Evolutionary conservation across 129 eudicot species (phyloP), one percentile per base, ranked within the genome.

Genomic region (Ambrosia artemisiifolia): DNA sequence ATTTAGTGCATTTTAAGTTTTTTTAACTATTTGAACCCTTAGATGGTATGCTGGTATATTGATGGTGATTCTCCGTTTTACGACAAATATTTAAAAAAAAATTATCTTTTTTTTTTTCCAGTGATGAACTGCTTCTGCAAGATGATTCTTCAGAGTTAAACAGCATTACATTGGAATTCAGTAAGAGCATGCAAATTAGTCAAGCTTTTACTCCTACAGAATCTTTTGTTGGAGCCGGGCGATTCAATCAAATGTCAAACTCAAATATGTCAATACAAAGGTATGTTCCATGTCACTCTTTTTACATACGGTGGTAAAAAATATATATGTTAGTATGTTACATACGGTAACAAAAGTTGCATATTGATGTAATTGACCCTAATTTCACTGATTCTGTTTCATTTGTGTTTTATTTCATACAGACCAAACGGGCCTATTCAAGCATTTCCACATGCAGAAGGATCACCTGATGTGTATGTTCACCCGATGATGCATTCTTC

Each of bases 51-150:
- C 55, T 20, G 13, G 1, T 24, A 24, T 24, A 1, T 24, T 24
- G 28, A 24, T 1, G 28, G 1, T 24, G 28, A 51, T 16, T 51
- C 13, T 2, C 57, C 8, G 57, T 51, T 10, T 16, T 24, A 51
- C 11, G 1, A 51, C 9, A 51, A 5, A 51, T 51, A 9, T 51
- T 24, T 1, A 3, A 18, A 19, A 24, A 40, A 7, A 40, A 40
- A 2, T 38, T 38, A 0, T n/a, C 2, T 17, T 16, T 5, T 7
- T 50, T 46, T 62, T 76, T 53, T 24, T 75, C 66, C 95, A 95
- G 99, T 70, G 99, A 95, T 61, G 99, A 90, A 42, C 82, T 83
- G 63, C 95, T 95, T 70, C 71, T 95, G 71, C 96, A 95, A 86
- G 99, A 90, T 44, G 99, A 95, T 79, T 43, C 81, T 80, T 75